Evolutionary conservation across 495 filamentous ascomycete genomes (phyloP).

Genomic region (Penicillium ochrochloron): DNA sequence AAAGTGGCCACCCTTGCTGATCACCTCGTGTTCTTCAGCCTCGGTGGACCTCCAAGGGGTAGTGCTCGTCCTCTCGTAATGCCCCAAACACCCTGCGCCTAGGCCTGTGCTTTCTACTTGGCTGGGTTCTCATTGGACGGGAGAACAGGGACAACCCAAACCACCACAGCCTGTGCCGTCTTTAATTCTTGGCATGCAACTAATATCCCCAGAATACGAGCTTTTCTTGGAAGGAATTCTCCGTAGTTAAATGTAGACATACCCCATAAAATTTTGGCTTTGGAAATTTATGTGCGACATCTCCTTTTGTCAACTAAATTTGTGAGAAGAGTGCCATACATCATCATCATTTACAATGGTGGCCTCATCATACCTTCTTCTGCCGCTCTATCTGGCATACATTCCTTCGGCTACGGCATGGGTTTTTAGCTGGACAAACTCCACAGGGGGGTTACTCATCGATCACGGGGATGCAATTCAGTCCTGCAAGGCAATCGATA

Average conservation of each 20-base stretch:
- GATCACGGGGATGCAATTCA: background rate
- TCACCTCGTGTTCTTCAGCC: slow-evolving; percentile 19
- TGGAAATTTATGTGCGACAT: background rate
- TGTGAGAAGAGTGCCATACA: background rate
- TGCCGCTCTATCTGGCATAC: slow-evolving; percentile 12
- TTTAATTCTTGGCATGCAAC: slow-evolving; percentile 8
- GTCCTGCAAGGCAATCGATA: slow-evolving; percentile 15
- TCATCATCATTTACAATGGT: slow-evolving; percentile 2
- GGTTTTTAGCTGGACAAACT: slow-evolving; percentile 16
- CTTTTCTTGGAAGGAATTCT: slow-evolving; percentile 9
- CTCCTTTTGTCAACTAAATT: background rate
- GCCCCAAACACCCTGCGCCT: background rate
- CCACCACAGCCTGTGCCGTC: background rate
- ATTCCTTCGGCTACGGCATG: slow-evolving; percentile 13
- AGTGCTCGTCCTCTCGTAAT: background rate
- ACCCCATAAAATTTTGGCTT: background rate
- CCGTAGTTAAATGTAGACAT: slow-evolving; percentile 2
- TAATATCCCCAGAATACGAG: slow-evolving; percentile 14
- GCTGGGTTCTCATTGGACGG: background rate
- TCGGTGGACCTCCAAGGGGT: slow-evolving; percentile 5
- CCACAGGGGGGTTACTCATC: slow-evolving; percentile 3
- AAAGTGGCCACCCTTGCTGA: slow-evolving; percentile 12
- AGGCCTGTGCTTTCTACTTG: background rate
- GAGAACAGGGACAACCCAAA: background rate
- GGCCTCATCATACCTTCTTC: slow-evolving; percentile 9